A percentile compares a stretch with the other conserved stretches of the same genome.
These are phyloP conservation scores for Pisolithus albus DNA, from an alignment of 768 basidiomycete species.

Conservation along the genomic window DNA sequence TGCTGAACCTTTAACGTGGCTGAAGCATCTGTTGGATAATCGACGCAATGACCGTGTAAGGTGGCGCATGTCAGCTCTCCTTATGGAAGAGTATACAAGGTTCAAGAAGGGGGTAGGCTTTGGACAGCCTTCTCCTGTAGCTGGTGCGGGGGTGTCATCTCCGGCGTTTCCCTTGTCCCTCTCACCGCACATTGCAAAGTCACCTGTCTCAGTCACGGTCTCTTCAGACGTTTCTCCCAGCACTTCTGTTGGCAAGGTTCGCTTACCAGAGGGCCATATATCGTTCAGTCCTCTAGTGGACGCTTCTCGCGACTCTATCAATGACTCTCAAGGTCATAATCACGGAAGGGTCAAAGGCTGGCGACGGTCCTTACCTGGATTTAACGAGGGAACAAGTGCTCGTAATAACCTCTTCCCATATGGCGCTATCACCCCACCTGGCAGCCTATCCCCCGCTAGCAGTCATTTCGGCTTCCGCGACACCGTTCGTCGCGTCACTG, in stretches of 20 bases:
- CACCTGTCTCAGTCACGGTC: conserved; percentile 21
- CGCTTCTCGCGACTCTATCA: conserved; percentile 40
- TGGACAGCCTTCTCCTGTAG: conserved; percentile 8
- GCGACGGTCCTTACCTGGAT: conserved; percentile 23
- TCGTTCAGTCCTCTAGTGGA: conserved; percentile 55
- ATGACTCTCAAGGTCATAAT: conserved; percentile 38
- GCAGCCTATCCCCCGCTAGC: conserved; percentile 37
- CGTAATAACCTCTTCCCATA: conserved; percentile 30
- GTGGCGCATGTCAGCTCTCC: conserved; percentile 63
- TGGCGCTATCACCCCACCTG: conserved; percentile 18
- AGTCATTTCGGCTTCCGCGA: conserved; percentile 37
- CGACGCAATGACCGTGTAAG: conserved; percentile 37
- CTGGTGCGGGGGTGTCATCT: conserved; percentile 9
- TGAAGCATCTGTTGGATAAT: conserved; percentile 56
- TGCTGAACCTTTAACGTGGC: conserved; percentile 68
- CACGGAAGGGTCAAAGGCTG: conserved; percentile 29
- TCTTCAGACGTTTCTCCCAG: conserved; percentile 36
- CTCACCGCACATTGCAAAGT: conserved; percentile 7
- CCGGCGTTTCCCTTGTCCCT: conserved; percentile 9
- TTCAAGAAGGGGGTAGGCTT: conserved; percentile 27
- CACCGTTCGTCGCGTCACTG: conserved; percentile 34
- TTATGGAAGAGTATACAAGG: conserved; percentile 59
- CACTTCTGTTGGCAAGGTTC: conserved; percentile 33
- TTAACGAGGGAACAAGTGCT: conserved; percentile 29
- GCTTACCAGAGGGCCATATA: conserved; percentile 41